Conservation (phyloP, 2,329 filamentous ascomycete genomes). For the Cladophialophora psammophila region DNA sequence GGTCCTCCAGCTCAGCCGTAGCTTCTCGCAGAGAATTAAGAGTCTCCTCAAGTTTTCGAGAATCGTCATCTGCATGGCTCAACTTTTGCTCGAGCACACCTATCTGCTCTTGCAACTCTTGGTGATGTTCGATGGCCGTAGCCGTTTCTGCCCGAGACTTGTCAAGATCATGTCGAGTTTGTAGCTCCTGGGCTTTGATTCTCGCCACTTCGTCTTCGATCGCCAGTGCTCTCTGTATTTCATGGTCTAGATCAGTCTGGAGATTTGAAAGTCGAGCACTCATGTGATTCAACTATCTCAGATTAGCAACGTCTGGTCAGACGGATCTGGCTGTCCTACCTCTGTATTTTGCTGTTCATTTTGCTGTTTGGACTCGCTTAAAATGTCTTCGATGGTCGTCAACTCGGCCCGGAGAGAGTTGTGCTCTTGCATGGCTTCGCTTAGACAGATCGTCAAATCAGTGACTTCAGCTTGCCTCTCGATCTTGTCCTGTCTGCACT, state of each 20-base stretch:
- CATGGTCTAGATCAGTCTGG: constrained; percentile 11
- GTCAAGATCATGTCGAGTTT: constrained; percentile 7
- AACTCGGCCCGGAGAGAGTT: constrained; percentile 15
- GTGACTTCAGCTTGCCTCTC: constrained; percentile 5
- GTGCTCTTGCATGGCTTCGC: not conserved
- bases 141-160: constrained; percentile 1
- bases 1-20: constrained; percentile 5
- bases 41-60: constrained; percentile 8
- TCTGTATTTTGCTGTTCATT: constrained; percentile 12
- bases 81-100: constrained; percentile 12
- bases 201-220: constrained; percentile 5
- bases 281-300: constrained; percentile 6
- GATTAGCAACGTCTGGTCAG: constrained; percentile 11
- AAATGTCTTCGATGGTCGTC: not conserved
- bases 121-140: not conserved
- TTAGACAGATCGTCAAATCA: constrained; percentile 9
- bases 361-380: not conserved
- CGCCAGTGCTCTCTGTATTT: not conserved
- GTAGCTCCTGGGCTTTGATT: not conserved
- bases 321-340: not conserved
- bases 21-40: not conserved
- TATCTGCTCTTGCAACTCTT: constrained; percentile 10
- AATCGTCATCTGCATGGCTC: not conserved
- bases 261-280: constrained; percentile 10
- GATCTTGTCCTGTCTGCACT: constrained; percentile 16